Base-by-base conservation (phyloP, 1,284 basidiomycete genomes). In the Ceratorhiza oryzae-sativae region DNA sequence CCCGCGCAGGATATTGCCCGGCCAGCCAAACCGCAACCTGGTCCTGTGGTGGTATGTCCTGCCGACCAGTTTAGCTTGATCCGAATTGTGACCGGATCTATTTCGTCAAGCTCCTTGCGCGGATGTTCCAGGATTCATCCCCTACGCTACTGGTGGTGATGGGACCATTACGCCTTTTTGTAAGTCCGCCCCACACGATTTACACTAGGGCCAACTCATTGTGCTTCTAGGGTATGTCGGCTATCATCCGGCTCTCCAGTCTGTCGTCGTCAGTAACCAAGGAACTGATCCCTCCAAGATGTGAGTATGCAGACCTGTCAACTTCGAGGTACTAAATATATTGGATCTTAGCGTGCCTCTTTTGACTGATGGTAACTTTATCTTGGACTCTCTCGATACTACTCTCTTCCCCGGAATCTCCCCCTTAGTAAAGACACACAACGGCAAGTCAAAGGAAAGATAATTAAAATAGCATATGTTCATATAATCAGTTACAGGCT, bases 241-340 rank as follows among this genome's bases (percentile, higher is more conserved):
- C n/a, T 70, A 70, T 32, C 59, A 70, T 25, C 67, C 67, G 1
- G 27, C 53, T 10, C 67, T 48, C 30, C 46, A 72, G 2, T 73
- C 74, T n/a, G 67, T 73, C 13, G 68, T 75, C 9, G 67, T 75
- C 42, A 63, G 70, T 15, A 73, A 75, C 65, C 63, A 75, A 62
- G 74, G 74, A 15, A 75, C 74, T 6, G 72, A 75, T 41, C 70
- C 74, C 27, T 73, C 72, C 30, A 62, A 75, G 45, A 46, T 75
- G 45, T 70, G 32, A 46, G 67, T 70, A 12, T 18, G 3, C 23
- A 8, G 6, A 41, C 12, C 4, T 20, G 3, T 34, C 20, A 27
- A 25, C 48, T 30, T 36, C 13, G n/a, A 12, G 13, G 13, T 18
- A 27, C n/a, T n/a, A 32, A 12, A 30, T 65, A 51, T 6, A 6